Percentiles rank a stretch among this genome's conserved stretches.
Evolutionary conservation across 2,329 filamentous ascomycete species (phyloP).

Genomic region (Leptographium radiaticola): DNA sequence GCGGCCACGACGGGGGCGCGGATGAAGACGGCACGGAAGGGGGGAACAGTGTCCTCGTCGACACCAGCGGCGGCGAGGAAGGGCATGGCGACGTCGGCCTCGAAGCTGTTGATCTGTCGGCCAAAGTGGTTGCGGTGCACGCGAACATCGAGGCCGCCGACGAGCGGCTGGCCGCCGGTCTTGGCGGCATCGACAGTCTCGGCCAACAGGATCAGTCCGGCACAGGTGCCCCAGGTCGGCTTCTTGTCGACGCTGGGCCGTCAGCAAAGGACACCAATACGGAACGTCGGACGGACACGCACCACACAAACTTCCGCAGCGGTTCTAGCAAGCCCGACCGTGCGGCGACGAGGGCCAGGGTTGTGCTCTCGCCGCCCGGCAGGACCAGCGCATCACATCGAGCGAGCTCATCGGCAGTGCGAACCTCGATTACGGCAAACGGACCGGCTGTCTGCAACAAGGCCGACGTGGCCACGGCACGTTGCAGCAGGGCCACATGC

Average conservation of each 20-base stretch:
- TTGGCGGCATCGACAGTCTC: slow-evolving; percentile 82
- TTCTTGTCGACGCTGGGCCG: slow-evolving; percentile 51
- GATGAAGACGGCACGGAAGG: slow-evolving; percentile 83
- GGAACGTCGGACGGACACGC: slow-evolving; percentile 6
- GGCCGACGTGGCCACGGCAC: slow-evolving; percentile 42
- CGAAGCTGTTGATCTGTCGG: slow-evolving; percentile 83
- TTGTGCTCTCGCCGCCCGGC: slow-evolving; percentile 89
- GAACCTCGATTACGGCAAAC: slow-evolving; percentile 65
- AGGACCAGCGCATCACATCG: slow-evolving; percentile 75
- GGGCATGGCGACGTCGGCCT: slow-evolving; percentile 57
- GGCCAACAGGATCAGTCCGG: slow-evolving; percentile 80
- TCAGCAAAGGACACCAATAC: background rate
- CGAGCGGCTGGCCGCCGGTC: slow-evolving; percentile 80
- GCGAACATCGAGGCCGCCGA: slow-evolving; percentile 80
- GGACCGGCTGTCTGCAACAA: slow-evolving; percentile 13
- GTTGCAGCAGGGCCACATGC: slow-evolving; percentile 63
- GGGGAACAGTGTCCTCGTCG: slow-evolving; percentile 7
- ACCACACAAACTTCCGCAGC: slow-evolving; percentile 84
- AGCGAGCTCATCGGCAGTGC: slow-evolving; percentile 57
- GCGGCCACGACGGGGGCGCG: slow-evolving; percentile 74
- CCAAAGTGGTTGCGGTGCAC: slow-evolving; percentile 95
- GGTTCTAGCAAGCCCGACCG: slow-evolving; percentile 73
- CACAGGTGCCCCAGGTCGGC: slow-evolving; percentile 92
- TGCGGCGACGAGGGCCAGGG: slow-evolving; percentile 77
- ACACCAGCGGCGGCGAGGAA: slow-evolving; percentile 38